phyloP scores from a whole-genome alignment of 306 rosid species.

The Vicia faba region DNA sequence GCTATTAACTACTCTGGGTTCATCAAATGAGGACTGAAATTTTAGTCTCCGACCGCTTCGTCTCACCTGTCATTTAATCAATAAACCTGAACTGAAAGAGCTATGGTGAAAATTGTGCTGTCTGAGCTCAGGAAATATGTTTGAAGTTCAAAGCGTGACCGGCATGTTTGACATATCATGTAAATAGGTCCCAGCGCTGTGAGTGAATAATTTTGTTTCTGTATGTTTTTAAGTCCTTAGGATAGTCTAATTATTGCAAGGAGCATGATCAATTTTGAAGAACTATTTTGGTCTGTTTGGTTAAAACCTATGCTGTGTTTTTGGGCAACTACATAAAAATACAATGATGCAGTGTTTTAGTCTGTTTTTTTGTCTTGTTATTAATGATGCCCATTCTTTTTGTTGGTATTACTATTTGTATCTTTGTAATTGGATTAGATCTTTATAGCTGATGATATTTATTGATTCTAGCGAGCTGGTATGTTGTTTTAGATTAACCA shows the following conservation, averaged over 20 bases:
- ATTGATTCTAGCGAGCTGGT: conserved; percentile 42
- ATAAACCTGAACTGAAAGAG: conserved; percentile 3
- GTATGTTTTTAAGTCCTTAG: background rate
- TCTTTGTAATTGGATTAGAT: conserved; percentile 5
- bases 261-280: background rate
- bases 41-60: conserved; percentile 2
- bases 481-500: conserved; percentile 78
- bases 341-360: conserved; percentile 22
- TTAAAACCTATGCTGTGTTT: background rate
- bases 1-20: no score
- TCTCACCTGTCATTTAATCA: conserved; percentile 15
- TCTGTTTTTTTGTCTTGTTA: background rate
- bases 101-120: background rate
- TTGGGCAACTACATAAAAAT: conserved; percentile 12
- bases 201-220: background rate
- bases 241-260: background rate
- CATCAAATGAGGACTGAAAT: background rate
- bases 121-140: conserved; percentile 4
- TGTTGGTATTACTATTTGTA: conserved; percentile 22
- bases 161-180: background rate
- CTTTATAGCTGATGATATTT: conserved; percentile 13
- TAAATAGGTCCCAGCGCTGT: background rate
- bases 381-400: conserved; percentile 18
- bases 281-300: background rate
- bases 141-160: background rate